A percentile compares a stretch with the other conserved stretches of the same genome.
Evolutionary conservation across 495 filamentous ascomycete genomes (phyloP).

Genomic region (Penicillium ucsense): DNA sequence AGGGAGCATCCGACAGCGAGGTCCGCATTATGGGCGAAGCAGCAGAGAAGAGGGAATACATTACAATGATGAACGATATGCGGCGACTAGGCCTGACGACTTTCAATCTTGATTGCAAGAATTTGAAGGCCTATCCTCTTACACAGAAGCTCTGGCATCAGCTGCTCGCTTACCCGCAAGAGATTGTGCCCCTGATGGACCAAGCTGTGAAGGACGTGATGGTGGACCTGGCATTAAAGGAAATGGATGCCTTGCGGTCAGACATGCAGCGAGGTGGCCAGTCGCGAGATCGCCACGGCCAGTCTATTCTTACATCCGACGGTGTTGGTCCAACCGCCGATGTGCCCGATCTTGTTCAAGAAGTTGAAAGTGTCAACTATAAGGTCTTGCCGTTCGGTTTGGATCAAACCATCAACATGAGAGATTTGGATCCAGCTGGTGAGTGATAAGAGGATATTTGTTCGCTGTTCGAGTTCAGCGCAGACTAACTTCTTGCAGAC

Average conservation of each 20-base stretch:
- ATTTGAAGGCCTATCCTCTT: conserved; percentile 86
- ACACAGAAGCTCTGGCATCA: conserved; percentile 95
- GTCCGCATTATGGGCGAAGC: conserved; percentile 50
- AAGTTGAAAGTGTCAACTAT: conserved; percentile 65
- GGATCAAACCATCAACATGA: conserved; percentile 78
- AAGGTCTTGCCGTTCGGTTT: conserved; percentile 86
- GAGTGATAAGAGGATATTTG: conserved; percentile 9
- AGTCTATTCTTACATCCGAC: conserved; percentile 53
- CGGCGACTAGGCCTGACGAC: conserved; percentile 69
- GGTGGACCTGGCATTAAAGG: conserved; percentile 75
- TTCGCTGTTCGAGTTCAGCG: background rate
- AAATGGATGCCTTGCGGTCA: conserved; percentile 60
- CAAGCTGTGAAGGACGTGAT: conserved; percentile 85
- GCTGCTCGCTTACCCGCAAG: conserved; percentile 80
- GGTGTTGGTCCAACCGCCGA: conserved; percentile 69
- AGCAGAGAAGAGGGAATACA: conserved; percentile 64
- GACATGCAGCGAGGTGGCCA: conserved; percentile 40
- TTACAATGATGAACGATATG: conserved; percentile 84
- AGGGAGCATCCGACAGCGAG: conserved; percentile 70
- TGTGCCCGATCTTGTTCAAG: conserved; percentile 50
- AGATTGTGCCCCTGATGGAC: conserved; percentile 96
- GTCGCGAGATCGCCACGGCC: conserved; percentile 13
- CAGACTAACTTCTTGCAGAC: conserved; percentile 35
- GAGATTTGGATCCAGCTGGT: conserved; percentile 85
- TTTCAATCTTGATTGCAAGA: conserved; percentile 79